Evolutionary conservation across 345 rosid species (phyloP).

Genomic region (Citrus hindsii): DNA sequence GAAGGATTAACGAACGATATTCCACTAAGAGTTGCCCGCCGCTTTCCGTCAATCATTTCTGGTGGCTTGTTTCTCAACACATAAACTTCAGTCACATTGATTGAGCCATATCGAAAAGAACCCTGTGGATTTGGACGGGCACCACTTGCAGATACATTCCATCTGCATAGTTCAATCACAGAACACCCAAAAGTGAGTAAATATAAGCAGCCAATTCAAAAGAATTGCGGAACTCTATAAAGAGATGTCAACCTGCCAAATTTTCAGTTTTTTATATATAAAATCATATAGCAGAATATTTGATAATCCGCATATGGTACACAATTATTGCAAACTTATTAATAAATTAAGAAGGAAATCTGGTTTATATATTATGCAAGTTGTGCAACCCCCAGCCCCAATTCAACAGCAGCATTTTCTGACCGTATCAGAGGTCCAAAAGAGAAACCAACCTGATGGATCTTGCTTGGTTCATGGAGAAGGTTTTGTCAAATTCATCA

Average conservation of each 20-base stretch:
- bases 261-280: background rate
- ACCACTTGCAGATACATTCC: conserved; percentile 97
- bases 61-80: conserved; percentile 79
- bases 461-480: conserved; percentile 99
- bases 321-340: background rate
- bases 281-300: background rate
- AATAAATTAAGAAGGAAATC: background rate
- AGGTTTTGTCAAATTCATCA: conserved; percentile 85
- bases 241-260: background rate
- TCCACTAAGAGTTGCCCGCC: conserved; percentile 69
- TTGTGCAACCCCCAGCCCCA: background rate
- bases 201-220: background rate
- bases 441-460: conserved; percentile 73
- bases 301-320: background rate
- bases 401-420: background rate
- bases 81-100: conserved; percentile 86
- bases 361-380: no score
- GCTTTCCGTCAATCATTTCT: conserved; percentile 62
- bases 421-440: background rate
- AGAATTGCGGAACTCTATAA: background rate
- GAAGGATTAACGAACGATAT: conserved; percentile 82
- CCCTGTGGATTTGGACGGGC: conserved; percentile 99
- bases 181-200: conserved; percentile 5
- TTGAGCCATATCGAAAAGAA: conserved; percentile 89
- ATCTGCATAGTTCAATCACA: conserved; percentile 46